phyloP scores from a whole-genome alignment of 768 basidiomycete genomes.

The Amanita rimosa region DNA sequence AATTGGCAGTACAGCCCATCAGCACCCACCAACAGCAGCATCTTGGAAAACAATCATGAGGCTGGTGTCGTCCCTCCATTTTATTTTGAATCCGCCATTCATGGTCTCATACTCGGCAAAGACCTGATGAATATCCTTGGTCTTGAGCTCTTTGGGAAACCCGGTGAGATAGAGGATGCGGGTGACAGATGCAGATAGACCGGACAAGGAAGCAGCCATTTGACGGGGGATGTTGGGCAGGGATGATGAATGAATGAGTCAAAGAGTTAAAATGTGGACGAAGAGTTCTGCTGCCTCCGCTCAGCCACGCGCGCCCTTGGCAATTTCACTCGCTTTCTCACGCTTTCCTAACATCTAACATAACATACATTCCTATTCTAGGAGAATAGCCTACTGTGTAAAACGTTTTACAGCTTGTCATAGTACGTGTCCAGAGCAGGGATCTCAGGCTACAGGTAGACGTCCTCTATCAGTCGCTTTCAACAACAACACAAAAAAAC shows the following conservation, averaged over 20 bases:
- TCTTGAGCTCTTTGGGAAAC: conserved; percentile 94
- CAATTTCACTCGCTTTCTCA: not conserved
- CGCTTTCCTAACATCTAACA: not conserved
- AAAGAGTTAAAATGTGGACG: conserved; percentile 6
- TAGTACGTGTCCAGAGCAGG: conserved; percentile 85
- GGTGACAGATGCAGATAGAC: conserved; percentile 90
- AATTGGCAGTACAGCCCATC: conserved; percentile 1
- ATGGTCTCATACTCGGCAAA: conserved; percentile 84
- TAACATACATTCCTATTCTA: conserved; percentile 9
- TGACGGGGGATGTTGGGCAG: conserved; percentile 7
- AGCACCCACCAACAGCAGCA: conserved; percentile 70
- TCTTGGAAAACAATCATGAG: conserved; percentile 92
- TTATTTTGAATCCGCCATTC: conserved; percentile 94
- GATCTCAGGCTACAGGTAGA: conserved; percentile 73
- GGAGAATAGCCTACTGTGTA: not conserved
- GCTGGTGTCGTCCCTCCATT: conserved; percentile 97
- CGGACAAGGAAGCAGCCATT: conserved; percentile 68
- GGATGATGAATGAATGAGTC: conserved; percentile 6
- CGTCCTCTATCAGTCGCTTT: not conserved
- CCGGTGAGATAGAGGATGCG: conserved; percentile 89
- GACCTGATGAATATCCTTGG: conserved; percentile 87
- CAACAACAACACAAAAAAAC: not conserved
- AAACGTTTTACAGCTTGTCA: conserved; percentile 78
- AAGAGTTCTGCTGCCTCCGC: not conserved
- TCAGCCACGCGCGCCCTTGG: not conserved